Base-by-base conservation (phyloP, 441 rosid genomes). In the Erysimum cheiri region DNA sequence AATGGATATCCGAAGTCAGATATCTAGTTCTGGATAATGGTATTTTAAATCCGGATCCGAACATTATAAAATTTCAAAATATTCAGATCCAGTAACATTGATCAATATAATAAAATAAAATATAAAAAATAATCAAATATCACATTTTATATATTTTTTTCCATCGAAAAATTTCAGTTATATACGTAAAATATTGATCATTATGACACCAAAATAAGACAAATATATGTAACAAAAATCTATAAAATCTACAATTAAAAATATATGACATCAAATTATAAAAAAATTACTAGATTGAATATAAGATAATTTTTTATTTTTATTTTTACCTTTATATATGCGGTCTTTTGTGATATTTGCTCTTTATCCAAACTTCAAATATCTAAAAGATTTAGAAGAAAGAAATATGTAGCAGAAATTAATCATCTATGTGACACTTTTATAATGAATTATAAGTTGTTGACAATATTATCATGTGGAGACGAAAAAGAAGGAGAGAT, bases 241-340 rank as follows among this genome's bases (percentile, higher is more conserved):
- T 19, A 4, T 8, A 3, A 46, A 4, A 12, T 46, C 24, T 46
- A 48, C 6, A 44, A 15, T 14, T 1, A 43, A 14, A 3, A 3
- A 22, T 1, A 22, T 22, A 22, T 2, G 19, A 22, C 26, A 17
- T 46, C 12, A 8, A 8, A 10, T 22, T 22, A 41, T 14, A 6
- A 43, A 3, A 14, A 6, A 41, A n/a, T 19, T n/a, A 19, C 28
- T 19, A 9, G 53, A 48, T 19, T 9, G 15, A 11, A 26, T 26
- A 50, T n/a, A 6, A 14, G 9, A 26, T 8, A 48, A 35, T 33
- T 8, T 33, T 48, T 4, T 22, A 1, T 49, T 36, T 49, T n/a
- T n/a, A n/a, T n/a, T n/a, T n/a, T n/a, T n/a, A 64, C 58, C 58
- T 64, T 35, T 49, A 8, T 48, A 35, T 22, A 8, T 39, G 46